A percentile compares a stretch with the other conserved stretches of the same genome.
Evolutionary conservation across 2,329 filamentous ascomycete species (phyloP).

Genomic region (Ophiostoma tasmaniense): DNA sequence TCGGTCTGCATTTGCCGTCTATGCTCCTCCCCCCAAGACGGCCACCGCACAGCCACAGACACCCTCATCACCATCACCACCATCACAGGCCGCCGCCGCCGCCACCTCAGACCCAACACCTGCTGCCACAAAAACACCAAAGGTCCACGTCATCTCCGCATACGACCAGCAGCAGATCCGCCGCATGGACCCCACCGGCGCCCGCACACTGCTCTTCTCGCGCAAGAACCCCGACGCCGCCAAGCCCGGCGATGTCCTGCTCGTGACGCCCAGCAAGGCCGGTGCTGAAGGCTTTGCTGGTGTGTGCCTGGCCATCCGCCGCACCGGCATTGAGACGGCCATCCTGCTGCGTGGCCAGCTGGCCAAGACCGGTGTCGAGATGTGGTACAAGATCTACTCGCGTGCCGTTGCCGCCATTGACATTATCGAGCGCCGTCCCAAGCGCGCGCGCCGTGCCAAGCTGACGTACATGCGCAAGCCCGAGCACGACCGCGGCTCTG

Average conservation of each 20-base stretch:
- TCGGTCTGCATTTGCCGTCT: conserved; percentile 43
- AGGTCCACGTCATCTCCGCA: conserved; percentile 51
- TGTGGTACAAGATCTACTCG: conserved; percentile 95
- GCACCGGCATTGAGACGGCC: conserved; percentile 80
- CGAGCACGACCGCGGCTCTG: conserved; percentile 78
- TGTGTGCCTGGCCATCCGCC: conserved; percentile 77
- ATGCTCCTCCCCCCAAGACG: conserved; percentile 24
- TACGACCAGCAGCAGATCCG: conserved; percentile 62
- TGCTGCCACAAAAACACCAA: conserved; percentile 12
- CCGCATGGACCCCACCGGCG: conserved; percentile 74
- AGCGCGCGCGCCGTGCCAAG: conserved; percentile 77
- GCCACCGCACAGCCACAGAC: conserved; percentile 11
- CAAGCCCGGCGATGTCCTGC: conserved; percentile 80
- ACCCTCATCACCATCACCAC: conserved; percentile 14
- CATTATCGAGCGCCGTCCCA: conserved; percentile 77
- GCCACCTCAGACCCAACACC: conserved; percentile 12
- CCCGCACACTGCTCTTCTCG: conserved; percentile 73
- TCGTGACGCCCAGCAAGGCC: conserved; percentile 70
- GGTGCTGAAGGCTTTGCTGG: conserved; percentile 85
- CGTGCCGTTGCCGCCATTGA: conserved; percentile 86
- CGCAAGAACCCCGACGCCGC: conserved; percentile 68
- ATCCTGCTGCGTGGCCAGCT: conserved; percentile 80
- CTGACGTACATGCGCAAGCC: conserved; percentile 87
- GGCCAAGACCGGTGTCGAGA: conserved; percentile 82
- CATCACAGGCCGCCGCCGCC: neutral